Base-by-base conservation (phyloP, 352 stramenopile species). In the Phytophthora melonis region DNA sequence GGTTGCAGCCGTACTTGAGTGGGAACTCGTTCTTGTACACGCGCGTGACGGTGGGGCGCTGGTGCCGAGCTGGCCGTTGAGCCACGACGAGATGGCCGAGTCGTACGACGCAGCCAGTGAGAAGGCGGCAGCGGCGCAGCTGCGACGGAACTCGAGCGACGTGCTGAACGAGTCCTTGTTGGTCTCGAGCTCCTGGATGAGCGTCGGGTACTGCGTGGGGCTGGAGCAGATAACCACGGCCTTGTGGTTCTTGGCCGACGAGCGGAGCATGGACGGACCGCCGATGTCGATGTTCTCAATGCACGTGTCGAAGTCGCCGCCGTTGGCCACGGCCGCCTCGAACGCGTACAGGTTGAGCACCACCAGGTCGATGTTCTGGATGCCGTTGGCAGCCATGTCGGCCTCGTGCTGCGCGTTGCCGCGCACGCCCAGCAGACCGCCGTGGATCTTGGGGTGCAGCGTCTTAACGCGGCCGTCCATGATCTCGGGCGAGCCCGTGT, bases 261-360 rank as follows among this genome's bases (percentile, higher is more conserved):
- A 99, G 55, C 98, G 95, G 39, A 99, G 86, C 98, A 99, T 99
- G 58, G 92, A 98, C 19, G 98, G 98, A 13, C 98, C 98, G 52
- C 98, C 98, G 84, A 99, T 99, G 81, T 99, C 98, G 78, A 99
- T 99, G 88, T 99, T 99, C 82, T 99, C 98, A 75, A 99, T 99
- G 88, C 98, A 99, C 72, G 97, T 99, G 77, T 99, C 97, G 76
- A 99, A 99, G 68, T 95, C 87, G 23, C 89, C 81, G 45, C 88
- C 89, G 34, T 83, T 91, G 18, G 94, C 92, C 16, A 99, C 98
- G 4, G 98, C 99, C 5, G 92, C 89, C 76, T 99, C 97, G 75
- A 99, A 99, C 16, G 98, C 97, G 84, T 99, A 99, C 32, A 99
- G 83, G 83, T 99, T 99, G 53, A 99, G 87, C 68, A 99, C 95